These are phyloP conservation scores for Pelargonium citronellum DNA, from an alignment of 441 rosid species.

Conservation along the genomic window DNA sequence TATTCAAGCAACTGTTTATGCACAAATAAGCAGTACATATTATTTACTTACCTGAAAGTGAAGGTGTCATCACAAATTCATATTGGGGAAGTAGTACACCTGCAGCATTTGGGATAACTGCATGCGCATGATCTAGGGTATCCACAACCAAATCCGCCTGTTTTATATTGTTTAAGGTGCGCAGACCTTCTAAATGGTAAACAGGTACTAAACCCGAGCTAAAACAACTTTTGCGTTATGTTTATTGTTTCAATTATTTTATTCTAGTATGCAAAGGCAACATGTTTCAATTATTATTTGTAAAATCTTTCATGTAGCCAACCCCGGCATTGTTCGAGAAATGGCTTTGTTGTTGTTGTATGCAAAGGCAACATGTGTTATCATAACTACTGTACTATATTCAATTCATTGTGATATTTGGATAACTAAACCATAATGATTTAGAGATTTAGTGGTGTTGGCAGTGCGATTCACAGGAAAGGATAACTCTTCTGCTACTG, in stretches of 20 bases:
- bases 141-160: slow-evolving; percentile 47
- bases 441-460: background rate
- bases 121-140: slow-evolving; percentile 74
- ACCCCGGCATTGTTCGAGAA: no score
- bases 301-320: background rate
- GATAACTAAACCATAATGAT: slow-evolving; percentile 1
- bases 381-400: no score
- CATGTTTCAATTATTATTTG: background rate
- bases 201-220: background rate
- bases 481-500: background rate
- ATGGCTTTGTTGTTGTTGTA: no score
- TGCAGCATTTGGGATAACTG: slow-evolving; percentile 85
- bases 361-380: background rate
- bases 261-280: no score
- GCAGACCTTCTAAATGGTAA: background rate
- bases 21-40: background rate
- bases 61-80: slow-evolving; percentile 88
- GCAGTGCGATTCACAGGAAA: background rate
- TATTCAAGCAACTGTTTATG: background rate
- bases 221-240: background rate
- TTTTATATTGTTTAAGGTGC: background rate
- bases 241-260: no score
- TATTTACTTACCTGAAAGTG: slow-evolving; percentile 57
- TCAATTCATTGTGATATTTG: background rate
- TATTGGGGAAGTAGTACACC: slow-evolving; percentile 83